phyloP scores from a whole-genome alignment of 2,329 filamentous ascomycete species.

The Sporothrix sp. region DNA sequence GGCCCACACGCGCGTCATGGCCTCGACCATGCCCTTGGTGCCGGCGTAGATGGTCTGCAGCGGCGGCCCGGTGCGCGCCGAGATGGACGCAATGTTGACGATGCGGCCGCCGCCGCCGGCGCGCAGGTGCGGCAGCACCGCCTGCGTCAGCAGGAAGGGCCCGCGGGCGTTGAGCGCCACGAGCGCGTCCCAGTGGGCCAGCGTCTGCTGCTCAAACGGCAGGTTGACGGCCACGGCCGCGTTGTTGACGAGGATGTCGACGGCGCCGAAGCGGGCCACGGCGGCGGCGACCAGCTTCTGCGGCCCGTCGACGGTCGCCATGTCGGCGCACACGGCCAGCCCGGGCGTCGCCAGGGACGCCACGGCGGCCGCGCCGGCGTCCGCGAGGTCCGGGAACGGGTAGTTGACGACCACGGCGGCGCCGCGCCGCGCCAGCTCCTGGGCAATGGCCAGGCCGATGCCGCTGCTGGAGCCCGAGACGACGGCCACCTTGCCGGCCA shows the following conservation, averaged over 20 bases:
- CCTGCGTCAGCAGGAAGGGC: conserved; percentile 43
- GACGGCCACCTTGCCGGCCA: conserved; percentile 40
- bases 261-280: conserved; percentile 16
- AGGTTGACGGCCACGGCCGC: conserved; percentile 25
- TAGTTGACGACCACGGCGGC: conserved; percentile 42
- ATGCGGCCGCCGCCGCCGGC: conserved; percentile 31
- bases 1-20: conserved; percentile 49
- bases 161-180: conserved; percentile 49
- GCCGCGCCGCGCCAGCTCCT: conserved; percentile 35
- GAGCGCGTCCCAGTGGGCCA: conserved; percentile 42
- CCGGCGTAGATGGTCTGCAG: conserved; percentile 16
- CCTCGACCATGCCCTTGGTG: conserved; percentile 44
- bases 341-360: conserved; percentile 22
- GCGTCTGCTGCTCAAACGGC: conserved; percentile 31
- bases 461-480: conserved; percentile 36
- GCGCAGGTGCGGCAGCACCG: conserved; percentile 40
- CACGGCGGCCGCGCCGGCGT: conserved; percentile 24
- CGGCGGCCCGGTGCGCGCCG: conserved; percentile 26
- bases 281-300: conserved; percentile 27
- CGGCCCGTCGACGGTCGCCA: conserved; percentile 30
- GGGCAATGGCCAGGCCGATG: conserved; percentile 36
- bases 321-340: conserved; percentile 34
- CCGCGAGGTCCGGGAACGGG: conserved; percentile 25
- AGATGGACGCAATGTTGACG: conserved; percentile 50
- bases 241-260: conserved; percentile 19